phyloP scores from a whole-genome alignment of 768 basidiomycete species.

The Daedalea quercina region DNA sequence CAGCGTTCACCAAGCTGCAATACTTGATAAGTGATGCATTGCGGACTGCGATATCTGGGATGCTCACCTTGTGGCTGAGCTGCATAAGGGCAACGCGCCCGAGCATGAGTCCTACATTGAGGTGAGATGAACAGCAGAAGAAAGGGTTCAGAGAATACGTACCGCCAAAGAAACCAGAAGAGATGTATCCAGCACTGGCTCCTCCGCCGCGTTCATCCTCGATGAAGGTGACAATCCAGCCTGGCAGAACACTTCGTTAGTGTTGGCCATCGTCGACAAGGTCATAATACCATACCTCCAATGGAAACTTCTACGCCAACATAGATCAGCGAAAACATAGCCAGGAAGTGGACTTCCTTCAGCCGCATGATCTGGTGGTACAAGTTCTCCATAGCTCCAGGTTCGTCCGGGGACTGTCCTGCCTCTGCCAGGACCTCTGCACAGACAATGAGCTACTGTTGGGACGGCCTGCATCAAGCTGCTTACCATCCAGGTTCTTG shows the following conservation, averaged over 20 bases:
- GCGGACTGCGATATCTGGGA: neutral
- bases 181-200: conserved; percentile 33
- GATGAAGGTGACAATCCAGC: conserved; percentile 42
- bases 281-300: conserved; percentile 24
- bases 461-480: neutral
- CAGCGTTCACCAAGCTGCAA: conserved; percentile 20
- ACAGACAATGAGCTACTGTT: conserved; percentile 10
- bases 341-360: conserved; percentile 30
- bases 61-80: conserved; percentile 19
- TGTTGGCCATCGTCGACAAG: neutral
- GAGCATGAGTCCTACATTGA: conserved; percentile 18
- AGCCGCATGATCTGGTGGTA: conserved; percentile 30
- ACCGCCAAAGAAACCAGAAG: conserved; percentile 36
- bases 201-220: conserved; percentile 32
- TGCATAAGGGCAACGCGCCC: conserved; percentile 16
- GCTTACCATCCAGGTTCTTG: conserved; percentile 24
- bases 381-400: conserved; percentile 21
- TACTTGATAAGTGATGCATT: neutral
- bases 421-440: conserved; percentile 23
- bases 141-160: neutral
- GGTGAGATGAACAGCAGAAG: no score
- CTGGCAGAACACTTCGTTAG: conserved; percentile 11
- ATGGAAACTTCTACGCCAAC: conserved; percentile 37
- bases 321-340: conserved; percentile 35
- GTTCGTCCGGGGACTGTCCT: conserved; percentile 24